Base-by-base conservation (phyloP, 345 rosid species). In the Boechera divaricarpa region DNA sequence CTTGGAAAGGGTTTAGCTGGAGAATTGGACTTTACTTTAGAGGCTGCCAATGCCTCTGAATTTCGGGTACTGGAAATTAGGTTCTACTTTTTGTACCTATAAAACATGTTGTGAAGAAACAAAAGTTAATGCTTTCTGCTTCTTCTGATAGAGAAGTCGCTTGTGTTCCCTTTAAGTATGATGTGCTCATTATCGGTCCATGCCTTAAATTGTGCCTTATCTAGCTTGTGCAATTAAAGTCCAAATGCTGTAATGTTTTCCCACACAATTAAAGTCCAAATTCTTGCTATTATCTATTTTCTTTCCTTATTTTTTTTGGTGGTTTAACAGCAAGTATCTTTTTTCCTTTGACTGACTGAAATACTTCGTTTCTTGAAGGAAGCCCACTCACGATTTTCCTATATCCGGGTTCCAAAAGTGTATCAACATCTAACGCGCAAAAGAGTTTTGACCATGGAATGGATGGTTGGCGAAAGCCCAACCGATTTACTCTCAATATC, bases 361-460 rank as follows among this genome's bases (percentile, higher is more conserved):
- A 11, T 72, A 69, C 42, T 65, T 70, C 12, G n/a, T 76, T 68
- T 49, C 74, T 33, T 86, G 74, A 94, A 94, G 98, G 94, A 87
- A 84, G 85, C 84, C 31, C 97, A 94, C 85, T 86, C 96, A 49
- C 76, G 54, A 13, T 87, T 81, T 77, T 58, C 87, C 1, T 91
- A 89, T 72, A 94, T 94, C 38, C 75, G 77, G 38, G 87, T 86
- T 76, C 98, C 98, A 67, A 91, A 89, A 81, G 83, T 94, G 64
- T 84, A 77, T 73, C 76, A 65, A 52, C 79, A 89, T 83, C 81
- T 94, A 76, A 86, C 82, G 42, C 72, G 91, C 54, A 94, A 90
- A 87, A 86, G 94, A 83, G 91, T 91, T 80, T 82, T 91, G 84
- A 94, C 98, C 15, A 89, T 94, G 98, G 98, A 94, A 80, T 94